Evolutionary conservation across 768 basidiomycete genomes (phyloP).

Genomic region (Coprinopsis strossmayeri): DNA sequence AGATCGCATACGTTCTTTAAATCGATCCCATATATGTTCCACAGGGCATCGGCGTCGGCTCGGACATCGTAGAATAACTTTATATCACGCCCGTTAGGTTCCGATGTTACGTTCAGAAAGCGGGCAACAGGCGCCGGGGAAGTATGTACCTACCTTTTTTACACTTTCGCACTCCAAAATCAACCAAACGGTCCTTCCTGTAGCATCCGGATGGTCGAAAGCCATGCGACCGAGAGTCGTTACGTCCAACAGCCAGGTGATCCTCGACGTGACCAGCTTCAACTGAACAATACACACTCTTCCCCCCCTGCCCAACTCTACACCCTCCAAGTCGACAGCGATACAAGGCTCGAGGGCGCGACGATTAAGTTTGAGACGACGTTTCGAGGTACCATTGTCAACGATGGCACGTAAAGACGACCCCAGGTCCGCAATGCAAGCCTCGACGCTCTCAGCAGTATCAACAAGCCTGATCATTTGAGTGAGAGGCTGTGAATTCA

Average conservation of each 20-base stretch:
- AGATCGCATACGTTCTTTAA: slow-evolving; percentile 25
- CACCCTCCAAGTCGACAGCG: slow-evolving; percentile 1
- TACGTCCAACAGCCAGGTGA: background rate
- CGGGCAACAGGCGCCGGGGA: background rate
- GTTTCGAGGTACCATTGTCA: no score
- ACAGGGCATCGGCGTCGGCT: slow-evolving; percentile 28
- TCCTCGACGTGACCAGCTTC: background rate
- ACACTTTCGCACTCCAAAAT: slow-evolving; percentile 17
- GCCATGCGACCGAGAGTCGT: background rate
- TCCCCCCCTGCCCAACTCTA: background rate
- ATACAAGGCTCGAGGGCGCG: no score
- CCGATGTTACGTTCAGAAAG: background rate
- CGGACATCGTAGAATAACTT: slow-evolving; percentile 29
- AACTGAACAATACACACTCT: background rate
- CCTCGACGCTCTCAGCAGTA: no score
- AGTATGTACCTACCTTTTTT: slow-evolving; percentile 20
- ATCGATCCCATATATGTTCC: slow-evolving; percentile 20
- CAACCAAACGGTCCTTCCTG: slow-evolving; percentile 17
- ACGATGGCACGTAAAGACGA: no score
- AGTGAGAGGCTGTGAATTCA: no score
- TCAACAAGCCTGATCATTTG: no score
- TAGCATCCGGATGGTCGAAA: slow-evolving; percentile 14
- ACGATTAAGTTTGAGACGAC: no score
- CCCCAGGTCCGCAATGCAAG: no score
- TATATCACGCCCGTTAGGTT: background rate